These are phyloP conservation scores for Erythrobasidium yunnanense DNA, from an alignment of 768 basidiomycete genomes.

Conservation along the genomic window DNA sequence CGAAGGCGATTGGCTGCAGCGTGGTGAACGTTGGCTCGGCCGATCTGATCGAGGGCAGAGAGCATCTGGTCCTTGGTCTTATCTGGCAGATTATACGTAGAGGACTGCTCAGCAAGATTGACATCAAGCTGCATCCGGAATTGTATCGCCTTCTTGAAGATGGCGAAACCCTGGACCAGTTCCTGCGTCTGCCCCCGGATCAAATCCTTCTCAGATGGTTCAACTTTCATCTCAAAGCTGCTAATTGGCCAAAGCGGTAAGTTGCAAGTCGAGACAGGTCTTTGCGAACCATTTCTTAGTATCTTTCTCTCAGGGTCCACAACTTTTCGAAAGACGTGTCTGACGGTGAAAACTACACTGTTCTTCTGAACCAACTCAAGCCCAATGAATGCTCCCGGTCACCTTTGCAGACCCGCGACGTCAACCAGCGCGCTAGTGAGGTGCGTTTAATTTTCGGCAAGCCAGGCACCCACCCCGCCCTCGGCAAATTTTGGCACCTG, in stretches of 20 bases:
- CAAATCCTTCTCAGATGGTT: slow-evolving; percentile 98
- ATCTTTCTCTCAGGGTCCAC: slow-evolving; percentile 55
- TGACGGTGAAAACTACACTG: slow-evolving; percentile 94
- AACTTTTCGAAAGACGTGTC: slow-evolving; percentile 97
- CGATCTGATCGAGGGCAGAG: slow-evolving; percentile 82
- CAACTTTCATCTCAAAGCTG: slow-evolving; percentile 94
- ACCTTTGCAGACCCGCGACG: slow-evolving; percentile 73
- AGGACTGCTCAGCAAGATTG: slow-evolving; percentile 84
- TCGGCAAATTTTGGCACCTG: neutral
- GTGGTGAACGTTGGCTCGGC: slow-evolving; percentile 95
- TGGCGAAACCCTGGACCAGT: slow-evolving; percentile 91
- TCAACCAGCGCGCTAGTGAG: slow-evolving; percentile 76
- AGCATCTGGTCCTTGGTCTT: slow-evolving; percentile 91
- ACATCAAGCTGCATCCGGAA: slow-evolving; percentile 97
- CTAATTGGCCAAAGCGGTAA: slow-evolving; percentile 76
- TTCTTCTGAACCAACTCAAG: slow-evolving; percentile 89
- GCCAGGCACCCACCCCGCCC: too few species aligned
- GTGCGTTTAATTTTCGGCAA: slow-evolving; percentile 43
- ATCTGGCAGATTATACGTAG: slow-evolving; percentile 98
- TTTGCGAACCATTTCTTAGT: neutral
- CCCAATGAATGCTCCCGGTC: slow-evolving; percentile 83
- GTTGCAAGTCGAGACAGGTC: slow-evolving; percentile 11
- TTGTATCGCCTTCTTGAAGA: slow-evolving; percentile 91
- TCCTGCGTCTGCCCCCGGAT: slow-evolving; percentile 84
- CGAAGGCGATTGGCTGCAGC: slow-evolving; percentile 95